Evolutionary conservation across 1,284 basidiomycete species (phyloP), one percentile per base, ranked within the genome.

Genomic region (Polyporus tsugae): DNA sequence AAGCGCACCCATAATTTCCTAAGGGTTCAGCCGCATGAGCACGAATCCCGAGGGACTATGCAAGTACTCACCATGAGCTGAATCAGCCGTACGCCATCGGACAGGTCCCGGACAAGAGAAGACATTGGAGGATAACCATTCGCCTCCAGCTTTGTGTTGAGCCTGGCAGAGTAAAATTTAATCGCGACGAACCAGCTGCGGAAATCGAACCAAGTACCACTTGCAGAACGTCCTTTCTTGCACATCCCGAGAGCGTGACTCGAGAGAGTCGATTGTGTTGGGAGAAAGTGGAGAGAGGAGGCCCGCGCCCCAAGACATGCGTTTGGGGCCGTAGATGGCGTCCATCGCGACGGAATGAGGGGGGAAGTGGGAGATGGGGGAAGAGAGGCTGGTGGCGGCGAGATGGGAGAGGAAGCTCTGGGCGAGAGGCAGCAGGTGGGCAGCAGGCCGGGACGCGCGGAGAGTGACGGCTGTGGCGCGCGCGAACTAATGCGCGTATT

Each of bases 41-140:
- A 59, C 49, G 36, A 10, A 44, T 33, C 11, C 36, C 41, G 1
- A 49, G 58, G 52, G 9, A 57, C 29, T 55, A 42, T 55, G 61
- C 58, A 44, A 22, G 6, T 60, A 78, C 87, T 73, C 75, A 95
- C 95, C 91, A 96, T 95, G 44, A 96, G 85, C 77, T 95, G 96
- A 71, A 99, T 97, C 55, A 99, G 86, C 73, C 94, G 91, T 41
- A 98, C 96, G 58, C 97, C 97, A 82, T 98, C 96, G 5, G 94
- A 95, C 62, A 99, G 89, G 84, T 99, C 97, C 64, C 89, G 87
- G 33, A 95, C 92, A 3, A 99, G 88, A 55, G 95, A 96, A 15
- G 85, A 86, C 95, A 99, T 98, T n/a, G 95, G 90, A 25, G 93
- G 91, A 75, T 97, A 89, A 70, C 92, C 92, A 75, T 93, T 87